Conservation (phyloP, 768 basidiomycete genomes). For the Favolaschia claudopus region DNA sequence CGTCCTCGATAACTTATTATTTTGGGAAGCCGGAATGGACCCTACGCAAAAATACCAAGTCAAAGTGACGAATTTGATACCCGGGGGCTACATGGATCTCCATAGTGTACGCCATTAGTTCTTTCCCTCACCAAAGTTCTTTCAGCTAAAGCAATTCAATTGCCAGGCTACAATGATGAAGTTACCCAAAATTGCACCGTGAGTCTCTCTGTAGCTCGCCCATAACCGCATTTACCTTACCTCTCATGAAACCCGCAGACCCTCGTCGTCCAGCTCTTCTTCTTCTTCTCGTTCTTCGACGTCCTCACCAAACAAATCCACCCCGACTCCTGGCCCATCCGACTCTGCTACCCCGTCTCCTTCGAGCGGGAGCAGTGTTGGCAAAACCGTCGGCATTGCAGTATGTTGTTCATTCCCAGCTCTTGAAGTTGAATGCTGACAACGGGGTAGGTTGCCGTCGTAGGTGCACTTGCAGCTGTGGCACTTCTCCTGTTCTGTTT, state of each 20-base stretch:
- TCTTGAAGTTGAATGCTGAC: too few relatives aligned
- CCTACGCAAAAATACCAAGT: conserved; percentile 22
- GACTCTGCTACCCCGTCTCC: not conserved
- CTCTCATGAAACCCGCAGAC: too few relatives aligned
- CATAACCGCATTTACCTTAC: too few relatives aligned
- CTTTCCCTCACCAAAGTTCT: too few relatives aligned
- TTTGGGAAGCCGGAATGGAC: conserved; percentile 29
- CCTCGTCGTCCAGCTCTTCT: conserved; percentile 5
- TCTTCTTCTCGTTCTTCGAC: not conserved
- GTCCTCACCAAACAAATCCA: not conserved
- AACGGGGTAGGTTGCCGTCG: conserved; percentile 20
- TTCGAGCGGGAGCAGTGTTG: not conserved
- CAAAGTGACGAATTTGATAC: conserved; percentile 20
- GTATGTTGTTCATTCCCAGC: not conserved
- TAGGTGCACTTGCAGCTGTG: conserved; percentile 6
- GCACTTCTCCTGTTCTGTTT: conserved; percentile 5
- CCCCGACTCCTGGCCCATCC: not conserved
- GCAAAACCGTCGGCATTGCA: conserved; percentile 21
- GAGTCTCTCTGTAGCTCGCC: not conserved
- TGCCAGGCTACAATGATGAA: conserved; percentile 25
- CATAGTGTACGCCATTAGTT: conserved; percentile 9
- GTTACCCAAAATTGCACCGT: conserved; percentile 8
- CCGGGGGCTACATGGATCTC: conserved; percentile 14
- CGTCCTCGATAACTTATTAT: conserved; percentile 25
- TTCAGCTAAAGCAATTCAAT: too few relatives aligned